Conservation (phyloP, 176 grass and related monocot species). For the Pontederia paniculata region DNA sequence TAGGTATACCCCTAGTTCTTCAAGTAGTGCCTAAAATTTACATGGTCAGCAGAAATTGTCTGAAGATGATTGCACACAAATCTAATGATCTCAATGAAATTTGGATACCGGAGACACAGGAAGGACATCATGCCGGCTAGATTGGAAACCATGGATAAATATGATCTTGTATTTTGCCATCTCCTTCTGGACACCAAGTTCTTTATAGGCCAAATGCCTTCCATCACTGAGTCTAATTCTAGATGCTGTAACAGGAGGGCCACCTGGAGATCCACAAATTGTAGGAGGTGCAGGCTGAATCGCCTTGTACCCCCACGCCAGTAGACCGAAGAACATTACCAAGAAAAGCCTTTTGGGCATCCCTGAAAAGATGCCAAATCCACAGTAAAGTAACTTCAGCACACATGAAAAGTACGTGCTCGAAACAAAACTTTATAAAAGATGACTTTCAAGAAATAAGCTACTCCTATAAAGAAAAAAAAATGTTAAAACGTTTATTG, state of each 20-base stretch:
- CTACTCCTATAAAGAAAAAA: too few species aligned
- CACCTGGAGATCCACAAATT: slow-evolving; percentile 32
- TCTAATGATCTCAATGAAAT: background rate
- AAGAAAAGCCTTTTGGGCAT: slow-evolving; percentile 19
- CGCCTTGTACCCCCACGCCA: slow-evolving; percentile 33
- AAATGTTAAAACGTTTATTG: too few species aligned
- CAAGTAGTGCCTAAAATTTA: slow-evolving; percentile 31
- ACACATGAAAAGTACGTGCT: too few species aligned
- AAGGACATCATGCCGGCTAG: slow-evolving; percentile 47
- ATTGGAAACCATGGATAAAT: slow-evolving; percentile 76
- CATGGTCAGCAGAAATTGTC: background rate
- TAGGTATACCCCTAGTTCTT: slow-evolving; percentile 54
- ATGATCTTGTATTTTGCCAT: slow-evolving; percentile 59
- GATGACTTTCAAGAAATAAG: too few species aligned
- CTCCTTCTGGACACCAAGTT: slow-evolving; percentile 47
- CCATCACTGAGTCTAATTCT: slow-evolving; percentile 55
- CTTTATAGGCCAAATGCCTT: slow-evolving; percentile 58
- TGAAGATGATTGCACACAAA: background rate
- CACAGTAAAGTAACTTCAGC: too few species aligned
- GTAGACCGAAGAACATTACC: slow-evolving; percentile 23
- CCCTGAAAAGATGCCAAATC: slow-evolving; percentile 18
- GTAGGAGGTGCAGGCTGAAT: slow-evolving; percentile 41
- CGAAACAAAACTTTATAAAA: too few species aligned
- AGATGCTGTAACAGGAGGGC: slow-evolving; percentile 37
- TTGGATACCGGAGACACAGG: slow-evolving; percentile 41